phyloP scores from a whole-genome alignment of 2,329 filamentous ascomycete species.

The Trichoderma asperellum region DNA sequence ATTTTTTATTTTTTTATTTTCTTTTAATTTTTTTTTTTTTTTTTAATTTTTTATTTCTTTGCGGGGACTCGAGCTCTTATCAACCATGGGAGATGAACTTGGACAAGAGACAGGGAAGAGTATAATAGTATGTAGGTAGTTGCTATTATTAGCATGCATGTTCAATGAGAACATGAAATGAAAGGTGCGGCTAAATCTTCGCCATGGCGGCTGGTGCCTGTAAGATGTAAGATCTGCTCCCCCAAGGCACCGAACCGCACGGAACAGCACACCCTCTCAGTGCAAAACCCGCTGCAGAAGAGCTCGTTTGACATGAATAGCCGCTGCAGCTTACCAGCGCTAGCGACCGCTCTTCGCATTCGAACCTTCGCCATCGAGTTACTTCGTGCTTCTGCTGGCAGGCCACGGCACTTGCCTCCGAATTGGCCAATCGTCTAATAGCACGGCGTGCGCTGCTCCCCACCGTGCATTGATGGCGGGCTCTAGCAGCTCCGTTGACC shows the following conservation, averaged over 20 bases:
- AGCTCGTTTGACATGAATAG: constrained; percentile 22
- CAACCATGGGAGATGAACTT: background rate
- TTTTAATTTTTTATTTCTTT: background rate
- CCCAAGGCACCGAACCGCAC: background rate
- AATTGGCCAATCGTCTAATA: constrained; percentile 25
- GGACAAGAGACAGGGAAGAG: background rate
- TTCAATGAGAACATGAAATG: background rate
- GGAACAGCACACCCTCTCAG: constrained; percentile 2
- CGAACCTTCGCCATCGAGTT: background rate
- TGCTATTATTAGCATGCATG: background rate
- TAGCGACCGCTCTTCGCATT: background rate
- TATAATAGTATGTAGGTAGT: background rate
- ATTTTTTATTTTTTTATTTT: no score
- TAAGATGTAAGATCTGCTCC: constrained; percentile 14
- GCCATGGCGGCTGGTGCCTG: background rate
- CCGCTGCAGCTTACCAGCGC: constrained; percentile 1
- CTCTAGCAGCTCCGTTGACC: background rate
- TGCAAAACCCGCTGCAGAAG: background rate
- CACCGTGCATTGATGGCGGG: background rate
- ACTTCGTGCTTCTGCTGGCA: background rate
- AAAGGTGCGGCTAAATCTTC: background rate
- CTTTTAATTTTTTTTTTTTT: no score
- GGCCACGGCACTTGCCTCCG: constrained; percentile 15
- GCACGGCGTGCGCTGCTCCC: background rate
- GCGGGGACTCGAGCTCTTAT: background rate